Evolutionary conservation across 1,284 basidiomycete species (phyloP).

Genomic region (Tilletia walkeri): DNA sequence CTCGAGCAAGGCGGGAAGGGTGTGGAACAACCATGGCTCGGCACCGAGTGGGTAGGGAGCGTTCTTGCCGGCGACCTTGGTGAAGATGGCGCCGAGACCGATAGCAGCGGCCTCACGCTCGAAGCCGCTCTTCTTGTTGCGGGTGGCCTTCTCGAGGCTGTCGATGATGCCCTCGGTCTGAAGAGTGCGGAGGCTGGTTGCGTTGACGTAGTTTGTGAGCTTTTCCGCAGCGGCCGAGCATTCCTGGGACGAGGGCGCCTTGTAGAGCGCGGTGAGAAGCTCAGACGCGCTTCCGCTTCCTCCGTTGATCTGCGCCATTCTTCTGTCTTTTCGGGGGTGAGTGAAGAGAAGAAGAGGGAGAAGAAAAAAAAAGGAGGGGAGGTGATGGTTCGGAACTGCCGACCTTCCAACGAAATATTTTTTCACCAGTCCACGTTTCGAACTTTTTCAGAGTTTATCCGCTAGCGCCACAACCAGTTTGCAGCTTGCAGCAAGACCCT

Average conservation of each 20-base stretch:
- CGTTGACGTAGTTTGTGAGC: conserved; percentile 55
- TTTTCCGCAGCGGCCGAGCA: conserved; percentile 54
- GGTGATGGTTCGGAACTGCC: too few species aligned
- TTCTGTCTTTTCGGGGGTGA: neutral
- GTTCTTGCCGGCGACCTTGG: conserved; percentile 54
- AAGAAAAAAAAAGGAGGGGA: too few species aligned
- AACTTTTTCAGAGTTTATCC: too few species aligned
- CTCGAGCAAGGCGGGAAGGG: conserved; percentile 76
- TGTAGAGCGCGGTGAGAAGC: conserved; percentile 30
- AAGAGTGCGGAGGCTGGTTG: conserved; percentile 53
- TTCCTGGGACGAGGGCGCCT: conserved; percentile 43
- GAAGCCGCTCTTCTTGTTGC: conserved; percentile 80
- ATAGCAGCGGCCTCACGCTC: conserved; percentile 90
- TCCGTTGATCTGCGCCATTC: conserved; percentile 4
- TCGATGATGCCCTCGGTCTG: conserved; percentile 55
- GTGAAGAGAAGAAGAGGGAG: too few species aligned
- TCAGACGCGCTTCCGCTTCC: neutral
- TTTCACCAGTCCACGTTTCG: too few species aligned
- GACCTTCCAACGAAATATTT: too few species aligned
- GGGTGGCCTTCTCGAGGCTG: conserved; percentile 63
- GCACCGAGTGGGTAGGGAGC: conserved; percentile 66
- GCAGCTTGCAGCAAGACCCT: too few species aligned
- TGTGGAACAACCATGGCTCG: conserved; percentile 78
- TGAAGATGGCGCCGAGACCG: conserved; percentile 59
- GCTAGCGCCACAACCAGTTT: too few species aligned